phyloP scores from a whole-genome alignment of 2,329 filamentous ascomycete genomes.

The Tolypocladium tropicale region DNA sequence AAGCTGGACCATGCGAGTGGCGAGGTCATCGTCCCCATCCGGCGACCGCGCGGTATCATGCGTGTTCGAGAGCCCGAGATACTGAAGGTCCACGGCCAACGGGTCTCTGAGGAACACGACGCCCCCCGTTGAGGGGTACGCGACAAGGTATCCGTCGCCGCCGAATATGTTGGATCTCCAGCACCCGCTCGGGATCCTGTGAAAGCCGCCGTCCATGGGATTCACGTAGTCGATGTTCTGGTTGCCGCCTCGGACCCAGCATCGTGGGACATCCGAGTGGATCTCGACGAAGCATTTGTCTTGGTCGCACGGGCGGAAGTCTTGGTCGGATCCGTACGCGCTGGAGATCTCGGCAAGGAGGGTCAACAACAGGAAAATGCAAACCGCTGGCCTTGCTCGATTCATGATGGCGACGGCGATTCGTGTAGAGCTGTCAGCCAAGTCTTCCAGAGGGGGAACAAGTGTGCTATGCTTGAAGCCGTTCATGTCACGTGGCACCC shows the following conservation, averaged over 20 bases:
- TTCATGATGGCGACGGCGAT: background rate
- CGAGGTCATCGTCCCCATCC: background rate
- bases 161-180: background rate
- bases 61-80: background rate
- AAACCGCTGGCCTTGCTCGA: background rate
- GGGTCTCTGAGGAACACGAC: background rate
- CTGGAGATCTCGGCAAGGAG: background rate
- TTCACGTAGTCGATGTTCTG: background rate
- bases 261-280: background rate
- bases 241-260: background rate
- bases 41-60: background rate
- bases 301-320: background rate
- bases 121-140: background rate
- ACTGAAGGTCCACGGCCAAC: background rate
- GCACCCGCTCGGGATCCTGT: background rate
- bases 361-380: background rate
- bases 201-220: background rate
- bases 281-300: background rate
- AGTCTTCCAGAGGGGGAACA: background rate
- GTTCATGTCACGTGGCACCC: no score
- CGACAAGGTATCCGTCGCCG: background rate
- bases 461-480: no score
- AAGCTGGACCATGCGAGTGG: background rate
- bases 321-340: background rate
- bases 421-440: background rate